Evolutionary conservation across 2,329 filamentous ascomycete genomes (phyloP).

Genomic region (Colletotrichum spaethianum): DNA sequence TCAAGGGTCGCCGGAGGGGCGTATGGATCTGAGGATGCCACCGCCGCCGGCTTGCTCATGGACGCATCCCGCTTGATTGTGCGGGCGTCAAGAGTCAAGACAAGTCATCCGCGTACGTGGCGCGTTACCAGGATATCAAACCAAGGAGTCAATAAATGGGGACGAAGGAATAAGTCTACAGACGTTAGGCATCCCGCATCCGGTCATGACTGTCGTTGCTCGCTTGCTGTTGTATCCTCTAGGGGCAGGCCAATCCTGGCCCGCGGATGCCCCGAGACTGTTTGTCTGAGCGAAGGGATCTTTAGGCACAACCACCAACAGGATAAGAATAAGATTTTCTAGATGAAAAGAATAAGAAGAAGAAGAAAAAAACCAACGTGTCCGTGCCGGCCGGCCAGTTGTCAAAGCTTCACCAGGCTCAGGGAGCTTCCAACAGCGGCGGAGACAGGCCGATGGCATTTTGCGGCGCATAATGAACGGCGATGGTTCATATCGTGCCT

Average conservation of each 20-base stretch:
- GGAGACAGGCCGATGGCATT: neutral
- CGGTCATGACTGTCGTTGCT: neutral
- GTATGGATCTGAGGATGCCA: neutral
- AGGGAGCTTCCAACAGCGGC: constrained; percentile 9
- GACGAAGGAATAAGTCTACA: neutral
- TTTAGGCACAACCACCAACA: constrained; percentile 10
- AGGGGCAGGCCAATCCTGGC: constrained; percentile 14
- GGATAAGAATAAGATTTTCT: neutral
- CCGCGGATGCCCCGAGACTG: neutral
- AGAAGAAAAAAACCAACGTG: no score
- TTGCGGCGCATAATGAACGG: no score
- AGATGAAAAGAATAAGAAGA: no score
- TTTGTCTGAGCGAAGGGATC: constrained; percentile 2
- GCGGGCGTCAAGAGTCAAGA: neutral
- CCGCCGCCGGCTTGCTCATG: neutral
- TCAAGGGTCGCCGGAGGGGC: no score
- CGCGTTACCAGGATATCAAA: neutral
- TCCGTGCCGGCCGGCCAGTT: neutral
- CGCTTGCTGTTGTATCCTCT: neutral
- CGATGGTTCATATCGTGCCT: no score
- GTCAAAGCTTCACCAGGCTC: constrained; percentile 20
- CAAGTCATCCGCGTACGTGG: neutral
- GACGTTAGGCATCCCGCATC: neutral
- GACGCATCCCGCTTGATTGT: neutral
- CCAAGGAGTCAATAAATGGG: neutral